Base-by-base conservation (phyloP, 192 early-diverging fungal species). In the Backusella circina region DNA sequence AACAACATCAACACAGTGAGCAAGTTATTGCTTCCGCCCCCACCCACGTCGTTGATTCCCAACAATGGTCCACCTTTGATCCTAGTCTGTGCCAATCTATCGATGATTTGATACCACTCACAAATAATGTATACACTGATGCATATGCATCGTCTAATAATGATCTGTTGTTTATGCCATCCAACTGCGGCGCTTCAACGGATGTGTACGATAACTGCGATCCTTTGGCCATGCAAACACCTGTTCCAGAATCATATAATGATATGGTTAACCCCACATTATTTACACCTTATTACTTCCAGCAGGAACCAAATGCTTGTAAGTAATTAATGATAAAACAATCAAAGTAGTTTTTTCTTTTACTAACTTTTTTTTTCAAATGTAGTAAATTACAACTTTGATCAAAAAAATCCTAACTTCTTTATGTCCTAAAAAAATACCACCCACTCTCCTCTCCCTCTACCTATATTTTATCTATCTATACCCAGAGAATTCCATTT, bases 141-240 rank as follows among this genome's bases (percentile, higher is more conserved):
- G 36, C 67, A 68, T 68, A 68, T 33, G n/a, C 67, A 26, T 16
- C 69, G 47, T 41, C 39, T 68, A 68, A 31, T 30, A 70, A 47
- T 70, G 23, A 70, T 31, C 6, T 70, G 38, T 30, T 70, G 26
- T 47, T 70, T 23, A 30, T 47, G 37, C n/a, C 54, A 28, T 8
- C 33, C 39, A 70, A 23, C 69, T 47, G 21, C 38, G 13, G 21
- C 38, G 15, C 41, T 28, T 9, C 67, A 38, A 41, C 28, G 5
- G 38, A 70, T 70, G 37, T 70, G 41, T 70, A 70, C 54, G 54
- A 61, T 70, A 70, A 47, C 69, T 41, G 39, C 28, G 69, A 39
- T 15, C 15, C 37, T 10, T 35, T 68, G 21, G 39, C 16, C 39
- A 70, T 35, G 69, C n/a, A 61, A 10, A 61, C 65, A 33, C 16